Percentiles rank a stretch among this genome's conserved stretches.
phyloP scores from a whole-genome alignment of 2,329 filamentous ascomycete species.

The Diaporthe humulicola region DNA sequence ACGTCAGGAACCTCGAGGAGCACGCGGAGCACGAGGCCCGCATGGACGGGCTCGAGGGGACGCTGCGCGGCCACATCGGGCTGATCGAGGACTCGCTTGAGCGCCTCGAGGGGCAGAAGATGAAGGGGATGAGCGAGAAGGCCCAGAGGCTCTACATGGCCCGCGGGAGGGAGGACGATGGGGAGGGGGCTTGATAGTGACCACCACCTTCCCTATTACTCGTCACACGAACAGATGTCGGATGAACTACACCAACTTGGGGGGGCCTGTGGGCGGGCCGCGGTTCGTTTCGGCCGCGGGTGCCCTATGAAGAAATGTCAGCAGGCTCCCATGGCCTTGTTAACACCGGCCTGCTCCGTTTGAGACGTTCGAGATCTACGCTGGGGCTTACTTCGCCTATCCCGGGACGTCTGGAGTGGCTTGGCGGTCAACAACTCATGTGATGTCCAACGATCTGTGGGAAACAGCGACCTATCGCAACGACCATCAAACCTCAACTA shows the following conservation, averaged over 20 bases:
- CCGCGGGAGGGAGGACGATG: constrained; percentile 22
- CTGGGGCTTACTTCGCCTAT: not conserved
- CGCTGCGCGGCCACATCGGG: constrained; percentile 35
- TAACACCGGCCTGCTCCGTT: not conserved
- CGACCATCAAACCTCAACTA: not conserved
- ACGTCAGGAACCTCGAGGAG: constrained; percentile 32
- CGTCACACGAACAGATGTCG: not conserved
- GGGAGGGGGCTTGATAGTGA: not conserved
- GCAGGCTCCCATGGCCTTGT: not conserved
- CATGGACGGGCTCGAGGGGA: constrained; percentile 38
- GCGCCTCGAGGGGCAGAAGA: constrained; percentile 35
- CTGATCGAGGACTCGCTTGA: constrained; percentile 36
- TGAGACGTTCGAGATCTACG: not conserved
- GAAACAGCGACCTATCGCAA: not conserved
- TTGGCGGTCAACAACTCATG: not conserved
- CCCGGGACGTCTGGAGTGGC: not conserved
- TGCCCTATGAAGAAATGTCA: not conserved
- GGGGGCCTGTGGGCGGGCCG: not conserved
- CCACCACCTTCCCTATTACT: not conserved
- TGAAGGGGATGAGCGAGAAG: constrained; percentile 33
- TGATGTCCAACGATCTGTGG: not conserved
- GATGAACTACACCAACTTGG: not conserved
- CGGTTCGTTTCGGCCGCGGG: not conserved
- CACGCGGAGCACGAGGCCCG: constrained; percentile 28
- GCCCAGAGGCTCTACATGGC: constrained; percentile 32